Base-by-base conservation (phyloP, 1,284 basidiomycete genomes). In the Dichomitus squalens region DNA sequence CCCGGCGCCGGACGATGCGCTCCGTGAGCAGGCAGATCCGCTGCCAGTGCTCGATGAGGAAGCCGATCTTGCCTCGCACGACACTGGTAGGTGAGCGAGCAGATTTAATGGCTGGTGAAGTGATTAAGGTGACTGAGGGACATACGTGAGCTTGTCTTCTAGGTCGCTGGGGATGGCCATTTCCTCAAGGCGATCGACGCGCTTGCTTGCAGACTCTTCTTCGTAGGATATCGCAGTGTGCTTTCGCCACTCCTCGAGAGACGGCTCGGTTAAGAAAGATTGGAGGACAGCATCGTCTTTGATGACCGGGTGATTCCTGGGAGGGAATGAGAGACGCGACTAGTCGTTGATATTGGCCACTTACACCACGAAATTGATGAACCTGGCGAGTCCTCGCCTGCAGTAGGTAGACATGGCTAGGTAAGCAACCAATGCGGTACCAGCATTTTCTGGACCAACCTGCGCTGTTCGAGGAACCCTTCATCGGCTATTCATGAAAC, bases 121-220 rank as follows among this genome's bases (percentile, higher is more conserved):
- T 11, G 18, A 18, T 4, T 2, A 34, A 7, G 6, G 25, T 18
- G 3, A 25, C 16, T 12, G 55, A 36, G 5, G 12, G 27, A 73
- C 87, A 49, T 75, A 93, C 87, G 79, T 78, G 47, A 97, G 83
- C 71, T 95, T 95, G 47, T 94, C 89, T 61, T 96, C 93, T 7
- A 97, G 79, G 72, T 97, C 94, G 58, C 89, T 87, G 2, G 95
- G 95, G 58, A 97, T 94, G 5, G 85, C 80, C 90, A 95, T 95
- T 73, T 96, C 93, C 71, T 96, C 92, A 7, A 90, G 79, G 23
- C 84, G 80, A 59, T 94, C 92, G 4, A 97, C 81, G 14, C 87
- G 84, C 67, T 93, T 93, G 59, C 86, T 88, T 0, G 78, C 74
- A 0, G 92, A 92, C 71, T 97, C 95, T 75, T 97, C 95, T 27